A percentile compares a stretch with the other conserved stretches of the same genome.
Conservation (phyloP, 257 asterid genomes). For the Solanum pimpinellifolium region DNA sequence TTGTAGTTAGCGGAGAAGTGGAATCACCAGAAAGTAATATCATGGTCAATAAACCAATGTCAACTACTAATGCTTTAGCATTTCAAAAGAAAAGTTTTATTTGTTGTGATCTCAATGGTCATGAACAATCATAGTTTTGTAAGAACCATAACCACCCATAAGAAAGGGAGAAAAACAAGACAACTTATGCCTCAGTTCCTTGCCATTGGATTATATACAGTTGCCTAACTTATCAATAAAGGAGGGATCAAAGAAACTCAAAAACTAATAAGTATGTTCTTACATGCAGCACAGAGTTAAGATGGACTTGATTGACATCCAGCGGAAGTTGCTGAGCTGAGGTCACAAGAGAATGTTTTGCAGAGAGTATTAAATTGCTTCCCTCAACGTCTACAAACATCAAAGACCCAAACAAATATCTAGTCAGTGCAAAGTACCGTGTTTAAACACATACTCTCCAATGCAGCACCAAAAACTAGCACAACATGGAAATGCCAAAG, state of each 20-base stretch:
- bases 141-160: neutral
- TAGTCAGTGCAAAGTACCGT: neutral
- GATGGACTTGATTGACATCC: slow-evolving; percentile 55
- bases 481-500: neutral
- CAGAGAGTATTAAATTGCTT: slow-evolving; percentile 57
- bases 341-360: slow-evolving; percentile 68
- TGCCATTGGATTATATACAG: neutral
- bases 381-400: slow-evolving; percentile 71
- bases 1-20: neutral
- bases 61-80: neutral
- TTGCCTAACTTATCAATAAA: neutral
- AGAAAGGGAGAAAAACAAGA: neutral
- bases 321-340: slow-evolving; percentile 59
- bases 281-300: slow-evolving; percentile 78
- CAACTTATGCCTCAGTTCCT: neutral
- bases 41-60: neutral
- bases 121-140: neutral
- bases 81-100: neutral
- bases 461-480: neutral
- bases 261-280: slow-evolving; percentile 16
- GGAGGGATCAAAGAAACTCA: neutral
- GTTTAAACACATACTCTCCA: neutral
- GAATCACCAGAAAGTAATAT: neutral
- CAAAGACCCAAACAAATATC: neutral
- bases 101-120: neutral